Evolutionary conservation across 2,329 filamentous ascomycete species (phyloP), one percentile per base, ranked within the genome.

Genomic region (Colletotrichum sp.): DNA sequence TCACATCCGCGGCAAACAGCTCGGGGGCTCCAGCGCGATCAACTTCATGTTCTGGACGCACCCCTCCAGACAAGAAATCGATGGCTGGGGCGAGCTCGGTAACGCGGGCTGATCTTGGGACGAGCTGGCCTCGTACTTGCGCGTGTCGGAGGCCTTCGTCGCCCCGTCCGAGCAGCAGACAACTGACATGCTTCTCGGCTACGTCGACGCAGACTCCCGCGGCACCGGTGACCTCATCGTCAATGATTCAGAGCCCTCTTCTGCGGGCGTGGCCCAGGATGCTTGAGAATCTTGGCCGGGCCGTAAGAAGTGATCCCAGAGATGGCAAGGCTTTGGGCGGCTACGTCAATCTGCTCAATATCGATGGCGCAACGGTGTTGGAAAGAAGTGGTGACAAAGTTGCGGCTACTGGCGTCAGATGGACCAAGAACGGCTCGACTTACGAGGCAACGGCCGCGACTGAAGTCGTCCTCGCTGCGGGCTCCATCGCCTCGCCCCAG

Each of bases 11-110:
- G 77, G 75, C 13, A 78, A 78, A 57, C 68, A 72, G 25, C 86
- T 94, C 0, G 93, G 93, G 22, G 93, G 93, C 8, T 91, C 92
- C 8, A 90, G 88, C 19, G 89, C 89, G 0, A 86, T 93, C 64
- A 92, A 93, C 77, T 90, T 89, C 77, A 90, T 92, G 88, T 88
- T 90, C 64, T 87, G 86, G 84, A 86, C 86, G 69, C 85, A 88
- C 36, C 88, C 86, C 8, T 85, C 83, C 65, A 82, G 79, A 44
- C 84, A 84, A 44, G 89, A 91, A 60, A 89, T 90, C 61, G 88
- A 93, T 81, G 86, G 86, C 0, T 93, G 91, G 91, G 88, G 87
- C 63, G 82, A 84, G 34, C 82, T 93, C 12, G 91, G 91, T 0
- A 93, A 93, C 78, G 72, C 78, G 2, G 91, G 90, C 3, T 93